Base-by-base conservation (phyloP, 1,284 basidiomycete genomes). In the Moniliophthora roreri region DNA sequence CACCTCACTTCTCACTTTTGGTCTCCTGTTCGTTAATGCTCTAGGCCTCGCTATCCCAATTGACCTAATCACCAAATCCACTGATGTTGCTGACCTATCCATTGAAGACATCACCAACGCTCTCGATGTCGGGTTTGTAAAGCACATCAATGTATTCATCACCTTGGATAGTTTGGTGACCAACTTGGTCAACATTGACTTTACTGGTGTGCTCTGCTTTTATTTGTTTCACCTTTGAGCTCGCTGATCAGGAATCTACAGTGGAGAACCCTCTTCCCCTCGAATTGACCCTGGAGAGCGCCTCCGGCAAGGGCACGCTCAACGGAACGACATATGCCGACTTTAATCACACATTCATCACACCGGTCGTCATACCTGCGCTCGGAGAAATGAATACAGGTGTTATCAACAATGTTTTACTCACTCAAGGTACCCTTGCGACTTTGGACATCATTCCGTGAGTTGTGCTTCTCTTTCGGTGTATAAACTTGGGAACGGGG, bases 241-340 rank as follows among this genome's bases (percentile, higher is more conserved):
- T 39, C 1, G 38, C n/a, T 13, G 8, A 20, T 38, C 45, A 23
- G 44, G 37, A 18, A 11, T 18, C 47, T 9, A n/a, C 50, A 74
- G 75, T 70, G 26, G 64, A 71, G 52, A 78, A 77, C 62, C 73
- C 75, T 2, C 72, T 78, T 34, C 58, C 66, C 26, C 60, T 77
- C 26, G 74, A 77, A 54, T 65, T 78, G 45, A 73, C 74, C 34
- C 65, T 78, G 53, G 71, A 78, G 58, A 61, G 62, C 26, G 69
- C 76, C 35, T 63, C 58, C 48, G 68, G 67, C 56, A 59, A 62
- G 34, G 74, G 75, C 16, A 73, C 75, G 8, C 57, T 77, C 52
- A 75, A 77, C 52, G 68, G 66, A 16, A 76, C 72, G 4, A 66
- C 67, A 45, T 75, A 64, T 53, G 72, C 74, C 15, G 60, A 60